Conservation (phyloP, 768 basidiomycete genomes). For the Rhizopogon vesiculosus region DNA sequence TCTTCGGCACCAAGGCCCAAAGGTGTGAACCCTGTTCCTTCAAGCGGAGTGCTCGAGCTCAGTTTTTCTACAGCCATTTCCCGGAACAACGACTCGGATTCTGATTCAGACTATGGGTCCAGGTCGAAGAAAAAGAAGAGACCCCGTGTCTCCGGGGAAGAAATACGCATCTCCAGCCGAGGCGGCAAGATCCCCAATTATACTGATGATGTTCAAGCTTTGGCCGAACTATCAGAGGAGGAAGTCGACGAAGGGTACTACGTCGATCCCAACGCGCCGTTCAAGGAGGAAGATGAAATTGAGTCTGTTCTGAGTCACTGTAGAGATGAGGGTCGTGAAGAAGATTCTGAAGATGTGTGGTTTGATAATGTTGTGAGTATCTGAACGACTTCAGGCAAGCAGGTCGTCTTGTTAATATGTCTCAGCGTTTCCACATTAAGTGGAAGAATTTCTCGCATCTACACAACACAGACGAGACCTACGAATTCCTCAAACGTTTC, state of each 20-base stretch:
- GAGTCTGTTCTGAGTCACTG: slow-evolving; percentile 86
- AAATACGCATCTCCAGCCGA: slow-evolving; percentile 71
- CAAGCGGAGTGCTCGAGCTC: neutral
- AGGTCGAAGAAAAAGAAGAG: slow-evolving; percentile 86
- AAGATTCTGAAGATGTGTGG: slow-evolving; percentile 79
- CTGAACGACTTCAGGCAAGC: neutral
- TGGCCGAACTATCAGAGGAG: slow-evolving; percentile 63
- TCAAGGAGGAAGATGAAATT: slow-evolving; percentile 78
- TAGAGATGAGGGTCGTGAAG: slow-evolving; percentile 76
- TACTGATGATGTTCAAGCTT: slow-evolving; percentile 70
- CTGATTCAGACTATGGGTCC: slow-evolving; percentile 83
- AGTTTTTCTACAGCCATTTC: neutral
- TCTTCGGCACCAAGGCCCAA: slow-evolving; percentile 49
- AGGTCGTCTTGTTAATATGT: slow-evolving; percentile 5
- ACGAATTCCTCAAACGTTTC: slow-evolving; percentile 93
- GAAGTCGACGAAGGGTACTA: slow-evolving; percentile 52
- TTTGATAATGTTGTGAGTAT: slow-evolving; percentile 76
- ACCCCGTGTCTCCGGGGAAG: slow-evolving; percentile 50
- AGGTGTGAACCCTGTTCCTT: slow-evolving; percentile 35
- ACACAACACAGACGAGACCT: slow-evolving; percentile 98
- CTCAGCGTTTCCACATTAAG: slow-evolving; percentile 95
- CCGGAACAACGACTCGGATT: slow-evolving; percentile 46
- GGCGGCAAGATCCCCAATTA: slow-evolving; percentile 84
- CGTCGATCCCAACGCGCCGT: slow-evolving; percentile 45
- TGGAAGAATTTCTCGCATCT: slow-evolving; percentile 99